Base-by-base conservation (phyloP, 768 basidiomycete species). In the Leccinellum luteum region DNA sequence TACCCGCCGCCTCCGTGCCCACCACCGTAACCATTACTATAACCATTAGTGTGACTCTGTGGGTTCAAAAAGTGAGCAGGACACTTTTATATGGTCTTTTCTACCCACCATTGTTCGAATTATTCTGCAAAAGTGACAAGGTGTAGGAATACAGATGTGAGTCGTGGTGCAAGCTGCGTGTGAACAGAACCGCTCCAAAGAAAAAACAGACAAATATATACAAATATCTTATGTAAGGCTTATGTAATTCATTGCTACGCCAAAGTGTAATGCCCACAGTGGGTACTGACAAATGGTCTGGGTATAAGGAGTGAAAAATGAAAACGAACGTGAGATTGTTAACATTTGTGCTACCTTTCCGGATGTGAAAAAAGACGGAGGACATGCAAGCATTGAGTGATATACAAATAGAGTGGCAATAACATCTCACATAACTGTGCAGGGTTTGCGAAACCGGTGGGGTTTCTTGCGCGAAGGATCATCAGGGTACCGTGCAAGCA, bases 401-500 rank as follows among this genome's bases (percentile, higher is more conserved):
- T 55, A 52, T 59, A 57, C 54, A 52, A 30, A 57, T 34, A 38
- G 12, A 13, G 57, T 45, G 38, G 34, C 35, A 53, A 44, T 51
- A 34, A 28, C 31, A 49, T 56, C 50, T 75, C 68, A 79, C 76
- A 76, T 76, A 50, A 79, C 61, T 45, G 73, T 68, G 57, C 78
- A 79, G 47, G 65, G 62, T 58, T 61, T 66, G 49, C 60, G 66
- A 51, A 62, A 57, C 30, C 61, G 69, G 56, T 69, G 31, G 23
- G 58, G 28, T 64, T 70, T 76, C 56, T 72, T 73, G 31, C 70
- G 66, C 44, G 66, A 57, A 35, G 57, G 58, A 31, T 82, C 79
- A 38, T 74, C 65, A 17, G 89, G 88, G 69, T 86, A 89, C 57
- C 80, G 79, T 52, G 62, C 70, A 30, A 86, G 81, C 90, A 92